Base-by-base conservation (phyloP, 1,139 yeast species). In the Petasospora fabianii region DNA sequence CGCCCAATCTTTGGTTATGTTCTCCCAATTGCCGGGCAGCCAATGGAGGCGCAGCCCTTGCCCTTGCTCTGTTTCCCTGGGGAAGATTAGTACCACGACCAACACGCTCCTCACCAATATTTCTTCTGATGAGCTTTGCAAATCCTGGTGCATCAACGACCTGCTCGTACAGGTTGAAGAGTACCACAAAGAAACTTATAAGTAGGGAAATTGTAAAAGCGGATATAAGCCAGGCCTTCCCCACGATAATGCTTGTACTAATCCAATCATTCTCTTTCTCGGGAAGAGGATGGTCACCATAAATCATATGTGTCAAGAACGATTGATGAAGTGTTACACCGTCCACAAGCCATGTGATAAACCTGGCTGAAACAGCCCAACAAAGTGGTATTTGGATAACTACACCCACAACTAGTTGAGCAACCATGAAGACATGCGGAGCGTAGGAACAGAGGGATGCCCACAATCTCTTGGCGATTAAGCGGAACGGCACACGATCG, bases 141-240 rank as follows among this genome's bases (percentile, higher is more conserved):
- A 80, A 81, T 0, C 85, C 85, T 34, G 78, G 78, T 55, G 83
- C 92, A 39, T 79, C 64, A 1, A 76, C 75, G n/a, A 83, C 82
- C 77, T 84, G 78, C 52, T 81, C 88, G 54, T 80, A 83, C 46
- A 75, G 80, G 30, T 78, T 66, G 53, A 76, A 75, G 28, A 56
- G 58, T 6, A 49, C 27, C 3, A 77, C 73, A 21, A 74, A 53
- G 44, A 70, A 73, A 5, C 63, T 47, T 19, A 58, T 60, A 10
- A 50, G 24, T 2, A 54, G 26, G 0, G 67, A 52, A 26, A 51
- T 53, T 19, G 51, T 35, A 33, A n/a, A n/a, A n/a, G n/a, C n/a
- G n/a, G n/a, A n/a, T n/a, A n/a, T n/a, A n/a, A n/a, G n/a, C n/a
- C 53, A 53, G 2, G 54, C 38, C 14, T 51, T 49, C 6, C 35